A percentile compares a stretch with the other conserved stretches of the same genome.
Conservation (phyloP, 495 filamentous ascomycete genomes). For the Darksidea phi region DNA sequence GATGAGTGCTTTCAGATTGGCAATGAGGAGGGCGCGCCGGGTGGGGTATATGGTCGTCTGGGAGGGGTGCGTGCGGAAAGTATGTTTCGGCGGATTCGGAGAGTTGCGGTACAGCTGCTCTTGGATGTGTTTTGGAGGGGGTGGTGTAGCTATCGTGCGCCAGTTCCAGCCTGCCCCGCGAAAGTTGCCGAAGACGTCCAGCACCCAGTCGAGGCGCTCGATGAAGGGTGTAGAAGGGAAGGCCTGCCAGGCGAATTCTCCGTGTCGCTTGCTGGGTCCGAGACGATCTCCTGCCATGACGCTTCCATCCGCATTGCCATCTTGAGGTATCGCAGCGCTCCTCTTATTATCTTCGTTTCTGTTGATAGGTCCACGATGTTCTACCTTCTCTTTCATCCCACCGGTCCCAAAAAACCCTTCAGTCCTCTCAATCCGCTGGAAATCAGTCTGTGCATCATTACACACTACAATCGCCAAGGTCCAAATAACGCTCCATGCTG, state of each 20-base stretch:
- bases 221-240: conserved; percentile 60
- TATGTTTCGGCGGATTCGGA: conserved; percentile 24
- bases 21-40: conserved; percentile 47
- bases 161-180: conserved; percentile 79
- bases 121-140: conserved; percentile 54
- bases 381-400: conserved; percentile 40
- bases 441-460: conserved; percentile 63
- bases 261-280: conserved; percentile 20
- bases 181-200: conserved; percentile 67
- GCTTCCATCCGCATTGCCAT: not conserved
- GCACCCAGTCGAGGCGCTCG: conserved; percentile 69
- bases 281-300: conserved; percentile 9
- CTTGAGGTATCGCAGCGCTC: not conserved
- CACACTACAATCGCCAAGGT: conserved; percentile 60
- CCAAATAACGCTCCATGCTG: conserved; percentile 68
- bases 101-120: conserved; percentile 43
- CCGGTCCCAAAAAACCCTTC: conserved; percentile 23
- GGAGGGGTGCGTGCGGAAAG: conserved; percentile 24
- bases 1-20: conserved; percentile 50
- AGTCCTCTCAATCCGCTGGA: conserved; percentile 60
- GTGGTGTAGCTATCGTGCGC: conserved; percentile 59
- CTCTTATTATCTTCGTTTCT: not conserved
- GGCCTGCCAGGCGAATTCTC: conserved; percentile 61
- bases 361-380: conserved; percentile 36
- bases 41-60: conserved; percentile 43